Evolutionary conservation across 352 stramenopile genomes (phyloP), one percentile per base, ranked within the genome.

Genomic region (Phytophthora multivora): DNA sequence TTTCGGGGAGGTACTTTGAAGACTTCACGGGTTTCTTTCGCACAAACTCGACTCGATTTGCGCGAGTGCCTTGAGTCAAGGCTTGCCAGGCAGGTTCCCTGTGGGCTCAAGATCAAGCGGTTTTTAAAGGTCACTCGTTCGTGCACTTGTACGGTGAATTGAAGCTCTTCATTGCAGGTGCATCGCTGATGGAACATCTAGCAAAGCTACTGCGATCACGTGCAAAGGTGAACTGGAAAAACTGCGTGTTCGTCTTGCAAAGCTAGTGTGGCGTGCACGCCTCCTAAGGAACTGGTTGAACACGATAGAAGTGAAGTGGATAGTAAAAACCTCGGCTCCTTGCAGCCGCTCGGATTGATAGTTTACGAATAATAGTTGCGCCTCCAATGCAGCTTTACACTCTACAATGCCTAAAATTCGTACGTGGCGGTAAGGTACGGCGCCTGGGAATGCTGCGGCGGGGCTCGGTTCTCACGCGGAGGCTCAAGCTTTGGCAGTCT

Each of bases 351-450:
- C 18, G 28, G 49, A 63, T 69, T 71, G 67, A 75, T 75, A 75
- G 50, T 69, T 72, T 69, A 75, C 55, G 61, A 64, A 57, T 62
- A 71, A 59, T 61, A 41, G 21, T 46, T 61, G 30, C 31, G 51
- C 55, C 26, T 49, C 51, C 51, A 49, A 60, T 61, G 33, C 30
- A 57, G 49, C 50, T 53, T n/a, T 62, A 59, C 39, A 42, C 46
- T 53, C 66, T 71, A 75, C 62, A 62, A 38, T 21, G 40, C 21
- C 53, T 73, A 77, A 59, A 77, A 77, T 57, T 77, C 63, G 51
- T 77, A 77, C 26, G 69, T 77, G 4, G 69, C 68, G 4, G 67
- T 63, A 21, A 73, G 63, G 46, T 71, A 73, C 49, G 59, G 59
- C 23, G 59, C 31, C 39, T 76, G 63, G 5, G 63, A 4, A 5